Base-by-base conservation (phyloP, 805 yeast species). In the Cyberlindnera veronae region DNA sequence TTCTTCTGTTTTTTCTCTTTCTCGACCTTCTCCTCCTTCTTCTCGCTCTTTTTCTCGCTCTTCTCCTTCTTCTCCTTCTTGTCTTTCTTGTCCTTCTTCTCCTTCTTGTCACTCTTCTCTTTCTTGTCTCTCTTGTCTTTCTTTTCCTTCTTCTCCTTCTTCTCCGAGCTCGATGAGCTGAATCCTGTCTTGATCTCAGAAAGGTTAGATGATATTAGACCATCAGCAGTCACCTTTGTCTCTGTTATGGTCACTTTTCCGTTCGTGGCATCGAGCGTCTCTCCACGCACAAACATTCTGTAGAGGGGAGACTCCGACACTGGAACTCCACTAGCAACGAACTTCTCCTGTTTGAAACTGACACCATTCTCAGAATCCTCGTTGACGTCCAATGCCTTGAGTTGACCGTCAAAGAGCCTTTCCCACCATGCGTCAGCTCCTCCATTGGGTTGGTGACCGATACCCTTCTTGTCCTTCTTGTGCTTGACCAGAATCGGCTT, bases 391-490 rank as follows among this genome's bases (percentile, higher is more conserved):
- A 93, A 60, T 8, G 78, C 75, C 56, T 87, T 86, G 48, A 91
- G 71, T 50, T 89, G 96, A 2, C 96, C 96, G 62, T 91, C 97
- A 66, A 93, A 93, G 32, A 91, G 69, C 48, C 86, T 74, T 51
- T 91, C 99, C 99, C 99, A 91, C 99, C 99, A 91, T 33, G 87
- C 83, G 50, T 87, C 93, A 37, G 79, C 81, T 9, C 69, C 66
- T 18, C 74, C 72, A 34, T 69, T 66, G 19, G 77, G 80, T 15
- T 51, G 51, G 57, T 84, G 82, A 0, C 99, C 99, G 19, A 91
- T 70, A 9, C 99, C 99, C 57, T 88, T 89, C 42, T 79, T 81
- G 57, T 91, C 96, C 51, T 79, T 81, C 63, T 93, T 89, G 57
- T 91, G 97, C 50, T 83, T 84, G 40, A 93, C 96, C 46, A 91